Conservation (phyloP, 495 filamentous ascomycete species). For the Aspergillus nidulans region DNA sequence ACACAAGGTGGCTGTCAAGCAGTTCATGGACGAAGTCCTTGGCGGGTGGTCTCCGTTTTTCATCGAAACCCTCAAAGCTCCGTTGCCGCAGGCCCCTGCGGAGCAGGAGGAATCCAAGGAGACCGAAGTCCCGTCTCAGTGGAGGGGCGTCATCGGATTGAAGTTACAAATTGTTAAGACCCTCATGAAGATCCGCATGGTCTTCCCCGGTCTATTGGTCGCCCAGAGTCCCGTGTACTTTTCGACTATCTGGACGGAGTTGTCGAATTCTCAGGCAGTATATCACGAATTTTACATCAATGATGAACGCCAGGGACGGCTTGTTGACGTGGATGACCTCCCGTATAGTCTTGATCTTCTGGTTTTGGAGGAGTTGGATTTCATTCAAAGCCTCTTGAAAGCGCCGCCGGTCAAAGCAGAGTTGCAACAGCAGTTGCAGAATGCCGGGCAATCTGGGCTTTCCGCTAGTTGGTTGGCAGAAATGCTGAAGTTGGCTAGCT, state of each 20-base stretch:
- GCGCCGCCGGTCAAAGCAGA: slow-evolving; percentile 82
- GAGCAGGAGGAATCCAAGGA: slow-evolving; percentile 53
- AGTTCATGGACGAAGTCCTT: slow-evolving; percentile 82
- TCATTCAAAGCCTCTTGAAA: slow-evolving; percentile 80
- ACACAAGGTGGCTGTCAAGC: slow-evolving; percentile 75
- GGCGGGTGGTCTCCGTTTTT: slow-evolving; percentile 86
- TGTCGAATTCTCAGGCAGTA: slow-evolving; percentile 61
- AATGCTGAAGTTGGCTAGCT: slow-evolving; percentile 73
- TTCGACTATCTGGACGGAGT: slow-evolving; percentile 78
- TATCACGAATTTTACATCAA: slow-evolving; percentile 82
- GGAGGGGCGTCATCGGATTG: slow-evolving; percentile 75
- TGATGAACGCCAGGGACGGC: slow-evolving; percentile 74
- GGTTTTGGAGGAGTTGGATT: slow-evolving; percentile 87
- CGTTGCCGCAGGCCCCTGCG: slow-evolving; percentile 59
- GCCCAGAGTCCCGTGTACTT: slow-evolving; percentile 77
- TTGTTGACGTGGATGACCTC: slow-evolving; percentile 88
- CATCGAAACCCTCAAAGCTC: slow-evolving; percentile 61
- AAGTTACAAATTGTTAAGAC: slow-evolving; percentile 91
- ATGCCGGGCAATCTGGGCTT: slow-evolving; percentile 51
- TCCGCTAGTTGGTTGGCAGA: slow-evolving; percentile 67
- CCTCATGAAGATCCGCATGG: slow-evolving; percentile 77
- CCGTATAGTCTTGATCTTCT: slow-evolving; percentile 94
- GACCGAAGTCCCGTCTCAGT: slow-evolving; percentile 45
- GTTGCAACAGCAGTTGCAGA: slow-evolving; percentile 67
- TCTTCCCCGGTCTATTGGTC: slow-evolving; percentile 77